These are phyloP conservation scores for Lachnellula willkommii DNA, from an alignment of 2,329 filamentous ascomycete genomes.

Conservation along the genomic window DNA sequence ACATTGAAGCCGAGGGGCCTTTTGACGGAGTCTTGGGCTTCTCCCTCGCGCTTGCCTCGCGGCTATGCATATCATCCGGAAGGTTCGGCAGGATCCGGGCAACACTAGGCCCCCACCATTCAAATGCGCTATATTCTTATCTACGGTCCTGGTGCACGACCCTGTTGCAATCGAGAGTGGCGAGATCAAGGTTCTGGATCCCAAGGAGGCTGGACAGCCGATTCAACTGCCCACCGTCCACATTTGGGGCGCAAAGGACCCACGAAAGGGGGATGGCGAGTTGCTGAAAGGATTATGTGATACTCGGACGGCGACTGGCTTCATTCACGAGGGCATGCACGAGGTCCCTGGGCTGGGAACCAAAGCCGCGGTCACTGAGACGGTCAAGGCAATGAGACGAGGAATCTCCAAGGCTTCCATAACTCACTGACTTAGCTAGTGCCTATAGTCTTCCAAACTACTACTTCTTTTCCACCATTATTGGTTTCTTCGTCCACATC, in stretches of 20 bases:
- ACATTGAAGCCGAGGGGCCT: slow-evolving; percentile 8
- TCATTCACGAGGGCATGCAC: not conserved
- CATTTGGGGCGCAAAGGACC: slow-evolving; percentile 1
- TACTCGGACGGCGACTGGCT: not conserved
- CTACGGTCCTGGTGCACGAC: not conserved
- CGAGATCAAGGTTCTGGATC: not conserved
- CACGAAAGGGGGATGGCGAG: not conserved
- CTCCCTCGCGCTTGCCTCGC: slow-evolving; percentile 37
- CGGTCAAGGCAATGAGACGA: not conserved
- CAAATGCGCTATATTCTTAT: slow-evolving; percentile 13
- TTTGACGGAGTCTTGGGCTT: slow-evolving; percentile 16
- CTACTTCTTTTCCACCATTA: not conserved
- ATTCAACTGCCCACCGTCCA: slow-evolving; percentile 6
- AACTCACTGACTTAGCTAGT: not conserved
- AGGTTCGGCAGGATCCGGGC: not conserved
- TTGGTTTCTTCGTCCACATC: slow-evolving; percentile 4
- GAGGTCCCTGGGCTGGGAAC: not conserved
- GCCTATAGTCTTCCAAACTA: too few species aligned
- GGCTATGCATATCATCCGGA: not conserved
- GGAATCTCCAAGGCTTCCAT: not conserved
- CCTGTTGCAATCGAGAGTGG: not conserved
- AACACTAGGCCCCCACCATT: not conserved
- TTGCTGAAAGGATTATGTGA: not conserved
- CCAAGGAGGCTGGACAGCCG: not conserved
- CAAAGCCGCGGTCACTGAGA: not conserved